Evolutionary conservation across 1,139 yeast species (phyloP), one percentile per base, ranked within the genome.

Genomic region (Candida glucosophila): DNA sequence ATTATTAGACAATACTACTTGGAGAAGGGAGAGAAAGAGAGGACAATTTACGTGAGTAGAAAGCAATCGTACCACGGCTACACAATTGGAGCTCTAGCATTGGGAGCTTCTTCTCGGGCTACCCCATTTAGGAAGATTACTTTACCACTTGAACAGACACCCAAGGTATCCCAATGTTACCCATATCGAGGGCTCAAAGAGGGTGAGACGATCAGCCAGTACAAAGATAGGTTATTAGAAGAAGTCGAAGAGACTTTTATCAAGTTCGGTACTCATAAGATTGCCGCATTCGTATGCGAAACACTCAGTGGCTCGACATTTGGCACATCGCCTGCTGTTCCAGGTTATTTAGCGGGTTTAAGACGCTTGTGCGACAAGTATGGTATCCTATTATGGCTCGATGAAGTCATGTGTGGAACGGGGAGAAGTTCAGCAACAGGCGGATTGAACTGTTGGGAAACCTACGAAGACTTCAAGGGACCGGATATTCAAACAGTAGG

Each of bases 371-470:
- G 77, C 43, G 64, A 67, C 50, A 74, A 73, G 46, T 71, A 73
- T 36, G 79, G 74, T 35, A 63, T 72, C 21, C 43, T 74, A 29
- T 57, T 73, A 47, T 60, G 67, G 53, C 52, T 72, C 32, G 80
- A 74, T 43, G 80, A 74, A 49, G 77, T 73, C 24, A 73, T 73
- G 79, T 73, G 78, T 47, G 80, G 80, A 27, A 60, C 74, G 28
- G 79, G 78, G 24, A 60, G 80, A 30, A 31, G 36, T 6, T 41
- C 38, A 24, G 51, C 55, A 15, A 49, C 54, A 41, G 55, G 54
- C 8, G 43, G 48, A 3, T 33, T 60, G 52, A 43, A 68, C 58
- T 52, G 73, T 64, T 37, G 73, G 75, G 74, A 69, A 33, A 45
- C 49, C 33, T 41, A 37, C 30, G 64, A 57, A 23, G 58, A 57